phyloP scores from a whole-genome alignment of 257 asterid species.

The Primulina huaijiensis region DNA sequence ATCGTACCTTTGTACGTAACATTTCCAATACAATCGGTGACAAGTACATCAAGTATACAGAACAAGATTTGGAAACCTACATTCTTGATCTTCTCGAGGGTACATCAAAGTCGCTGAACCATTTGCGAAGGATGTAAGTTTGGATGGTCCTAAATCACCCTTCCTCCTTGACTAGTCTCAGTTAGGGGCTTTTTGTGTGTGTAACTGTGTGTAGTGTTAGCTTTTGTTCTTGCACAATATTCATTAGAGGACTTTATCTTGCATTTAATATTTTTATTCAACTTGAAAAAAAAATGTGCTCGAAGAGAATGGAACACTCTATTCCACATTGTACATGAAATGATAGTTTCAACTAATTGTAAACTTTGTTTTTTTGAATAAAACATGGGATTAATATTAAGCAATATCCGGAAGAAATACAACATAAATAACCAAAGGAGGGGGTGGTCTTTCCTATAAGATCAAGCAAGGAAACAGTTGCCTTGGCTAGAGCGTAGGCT shows the following conservation, averaged over 20 bases:
- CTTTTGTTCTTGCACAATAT: constrained; percentile 8
- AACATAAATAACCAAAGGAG: too few relatives aligned
- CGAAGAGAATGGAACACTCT: background rate
- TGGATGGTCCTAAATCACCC: background rate
- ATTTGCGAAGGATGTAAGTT: constrained; percentile 41
- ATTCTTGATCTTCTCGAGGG: constrained; percentile 63
- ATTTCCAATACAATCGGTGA: constrained; percentile 39
- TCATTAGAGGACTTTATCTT: background rate
- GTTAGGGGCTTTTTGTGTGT: background rate
- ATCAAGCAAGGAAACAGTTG: too few relatives aligned
- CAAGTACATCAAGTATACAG: constrained; percentile 59
- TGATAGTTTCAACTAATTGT: background rate
- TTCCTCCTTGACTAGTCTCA: background rate
- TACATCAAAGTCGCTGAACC: constrained; percentile 42
- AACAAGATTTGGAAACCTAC: constrained; percentile 49
- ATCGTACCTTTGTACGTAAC: constrained; percentile 40
- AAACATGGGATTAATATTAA: too few relatives aligned
- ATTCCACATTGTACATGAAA: background rate
- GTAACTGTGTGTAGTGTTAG: constrained; percentile 14
- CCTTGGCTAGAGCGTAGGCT: too few relatives aligned
- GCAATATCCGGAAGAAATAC: too few relatives aligned
- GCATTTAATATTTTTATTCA: background rate
- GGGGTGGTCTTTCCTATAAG: too few relatives aligned
- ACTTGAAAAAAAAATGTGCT: background rate
- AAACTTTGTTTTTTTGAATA: background rate